Base-by-base conservation (phyloP, 768 basidiomycete genomes). In the Hysterangium stoloniferum region DNA sequence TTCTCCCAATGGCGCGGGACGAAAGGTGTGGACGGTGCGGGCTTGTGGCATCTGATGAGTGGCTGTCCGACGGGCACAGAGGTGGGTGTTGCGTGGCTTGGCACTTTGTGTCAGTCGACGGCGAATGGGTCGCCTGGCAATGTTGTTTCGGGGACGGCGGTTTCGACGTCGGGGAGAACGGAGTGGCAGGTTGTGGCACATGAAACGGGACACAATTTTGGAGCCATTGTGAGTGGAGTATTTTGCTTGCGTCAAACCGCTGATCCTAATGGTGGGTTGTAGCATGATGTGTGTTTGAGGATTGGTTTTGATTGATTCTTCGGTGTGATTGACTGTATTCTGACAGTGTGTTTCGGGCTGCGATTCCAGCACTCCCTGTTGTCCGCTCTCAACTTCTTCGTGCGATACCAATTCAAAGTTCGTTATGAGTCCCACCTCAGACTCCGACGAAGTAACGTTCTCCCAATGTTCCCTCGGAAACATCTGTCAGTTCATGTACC, bases 21-120 rank as follows among this genome's bases (percentile, higher is more conserved):
- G 37, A 82, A 82, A 57, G 78, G 82, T 6, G 65, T 72, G n/a
- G 88, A 91, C 61, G 76, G 79, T 15, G 79, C 76, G 19, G 91
- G 90, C 2, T 71, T 95, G 27, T 93, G 89, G 86, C 90, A 92
- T 68, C 69, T 93, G 11, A 85, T 93, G 82, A 88, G 84, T 56
- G 81, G 80, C 22, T 89, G 87, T 57, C 79, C 83, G 3, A 82
- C 84, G 7, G 85, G 85, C n/a, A 75, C 78, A 8, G 86, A 89
- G 65, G 80, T 84, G 32, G 91, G 90, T 19, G 88, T 93, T 42
- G 90, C 90, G 4, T 92, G 89, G 90, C 75, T 95, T 2, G 86
- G 76, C 19, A 87, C 86, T 17, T 62, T 93, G 66, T 85, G 83
- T 60, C 77, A 78, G 57, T 72, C 80, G 52, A 67, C 64, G 1